Base-by-base conservation (phyloP, 768 basidiomycete genomes). In the Suillus lakei region DNA sequence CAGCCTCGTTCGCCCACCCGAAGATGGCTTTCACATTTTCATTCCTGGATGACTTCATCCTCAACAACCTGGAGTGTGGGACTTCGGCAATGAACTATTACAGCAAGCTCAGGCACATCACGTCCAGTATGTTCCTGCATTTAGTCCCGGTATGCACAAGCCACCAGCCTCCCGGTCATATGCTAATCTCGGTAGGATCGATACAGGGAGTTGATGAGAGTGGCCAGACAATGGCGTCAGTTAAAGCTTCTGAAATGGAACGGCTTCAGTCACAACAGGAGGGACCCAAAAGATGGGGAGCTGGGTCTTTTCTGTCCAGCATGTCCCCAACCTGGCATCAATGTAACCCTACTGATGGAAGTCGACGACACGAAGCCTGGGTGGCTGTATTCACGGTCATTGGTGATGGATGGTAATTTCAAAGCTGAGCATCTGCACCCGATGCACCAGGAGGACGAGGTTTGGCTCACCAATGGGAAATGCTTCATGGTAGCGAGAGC, bases 221-320 rank as follows among this genome's bases (percentile, higher is more conserved):
- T 70, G 5, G 36, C 67, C 0, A 16, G 69, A 4, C 13, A 68
- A 30, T 76, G 73, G 74, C 6, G 55, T 0, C 18, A 70, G 10
- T 6, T 74, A 0, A 70, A 76, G 28, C 48, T 71, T 13, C 5
- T 66, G 0, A 76, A 75, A 61, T 71, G 70, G 67, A 44, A 48
- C 3, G 67, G 68, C 0, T 70, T 67, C 3, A 63, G 60, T 0
- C 63, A 71, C 5, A 13, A 26, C 10, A 26, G 26, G 13, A 6
- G 23, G 13, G 48, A 50, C 3, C 48, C 5, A 5, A 23, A 23
- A 26, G 23, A 50, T 13, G 26, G 26, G 5, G 26, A 50, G 48
- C 2, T 50, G 5, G 48, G 23, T 5, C 48, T 50, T 4, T 50
- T 50, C 23, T 51, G 64, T 39, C 68, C 68, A 1, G 60, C 23